These are phyloP conservation scores for Verticillium nonalfalfae DNA, from an alignment of 2,329 filamentous ascomycete species.

Conservation along the genomic window DNA sequence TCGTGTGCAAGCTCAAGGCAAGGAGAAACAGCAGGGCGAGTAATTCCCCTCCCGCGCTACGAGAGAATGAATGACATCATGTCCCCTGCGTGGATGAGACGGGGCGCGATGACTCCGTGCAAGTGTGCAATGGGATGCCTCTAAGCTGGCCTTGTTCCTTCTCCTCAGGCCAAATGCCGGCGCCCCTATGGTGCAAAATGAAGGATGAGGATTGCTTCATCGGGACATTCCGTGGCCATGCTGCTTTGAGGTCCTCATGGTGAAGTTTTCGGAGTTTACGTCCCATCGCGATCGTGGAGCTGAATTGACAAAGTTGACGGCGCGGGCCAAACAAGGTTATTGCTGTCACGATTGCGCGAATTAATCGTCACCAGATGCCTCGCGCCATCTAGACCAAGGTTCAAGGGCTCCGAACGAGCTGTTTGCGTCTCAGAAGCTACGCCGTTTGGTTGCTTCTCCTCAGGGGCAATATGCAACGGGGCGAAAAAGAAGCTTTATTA, in stretches of 20 bases:
- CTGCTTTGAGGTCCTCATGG: neutral
- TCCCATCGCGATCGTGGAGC: neutral
- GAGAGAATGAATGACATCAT: no score
- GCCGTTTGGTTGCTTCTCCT: neutral
- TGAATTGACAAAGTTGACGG: neutral
- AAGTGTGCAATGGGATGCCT: no score
- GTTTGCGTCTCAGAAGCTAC: neutral
- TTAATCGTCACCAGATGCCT: neutral
- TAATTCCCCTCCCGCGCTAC: no score
- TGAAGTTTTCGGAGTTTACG: neutral
- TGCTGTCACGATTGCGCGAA: neutral
- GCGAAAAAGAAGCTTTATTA: neutral
- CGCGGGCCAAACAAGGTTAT: neutral
- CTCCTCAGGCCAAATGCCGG: neutral
- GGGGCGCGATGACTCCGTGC: no score
- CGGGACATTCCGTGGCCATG: neutral
- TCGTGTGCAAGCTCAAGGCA: conserved; percentile 13
- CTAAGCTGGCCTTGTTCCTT: no score
- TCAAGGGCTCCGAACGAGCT: neutral
- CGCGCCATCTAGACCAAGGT: neutral
- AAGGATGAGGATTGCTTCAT: neutral
- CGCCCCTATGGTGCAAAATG: neutral
- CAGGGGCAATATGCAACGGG: neutral
- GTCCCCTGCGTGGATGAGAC: no score
- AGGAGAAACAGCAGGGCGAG: neutral